Evolutionary conservation across 768 basidiomycete species (phyloP), one percentile per base, ranked within the genome.

Genomic region (Suillus placidus): DNA sequence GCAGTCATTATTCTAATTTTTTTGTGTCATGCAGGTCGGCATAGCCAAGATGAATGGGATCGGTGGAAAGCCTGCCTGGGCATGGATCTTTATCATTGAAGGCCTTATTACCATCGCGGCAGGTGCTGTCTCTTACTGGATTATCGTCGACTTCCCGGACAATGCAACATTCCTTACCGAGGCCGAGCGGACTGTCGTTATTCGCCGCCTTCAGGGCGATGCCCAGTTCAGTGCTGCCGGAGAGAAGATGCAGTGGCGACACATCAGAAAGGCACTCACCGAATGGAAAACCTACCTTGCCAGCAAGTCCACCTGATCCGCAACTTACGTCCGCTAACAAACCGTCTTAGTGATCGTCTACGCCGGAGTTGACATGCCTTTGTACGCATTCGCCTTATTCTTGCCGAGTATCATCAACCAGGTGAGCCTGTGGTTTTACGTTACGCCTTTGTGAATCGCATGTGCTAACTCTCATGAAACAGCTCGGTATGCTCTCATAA

Each of bases 61-160:
- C 37, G 91, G 85, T 8, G 88, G 88, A 12, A 90, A 87, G 71
- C 81, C 88, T 16, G 88, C 74, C 5, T 84, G 83, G 83, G 80
- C 89, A 30, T 91, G 89, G 90, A 90, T 91, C 71, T 90, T 92
- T 83, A 90, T 91, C 63, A 67, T 92, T 14, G 88, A 91, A 71
- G 91, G 91, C 23, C 77, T 92, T 42, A 79, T 78, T 16, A 92
- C 92, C 1, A 81, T 92, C 32, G 18, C 91, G n/a, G 89, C 88
- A 6, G 90, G 88, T 10, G 73, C 74, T 30, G 73, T 80, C 12
- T 92, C 90, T 2, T 93, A 87, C 79, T 93, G 85, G 83, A 86
- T 93, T 71, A 86, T 93, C 65, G 87, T 92, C 70, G 92, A 93
- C 73, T 94, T 93, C 77, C 92, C 92, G 4, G 90, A 93, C 70